phyloP scores from a whole-genome alignment of 176 grass and related monocot species.

The Dendrocalamus sinicus region DNA sequence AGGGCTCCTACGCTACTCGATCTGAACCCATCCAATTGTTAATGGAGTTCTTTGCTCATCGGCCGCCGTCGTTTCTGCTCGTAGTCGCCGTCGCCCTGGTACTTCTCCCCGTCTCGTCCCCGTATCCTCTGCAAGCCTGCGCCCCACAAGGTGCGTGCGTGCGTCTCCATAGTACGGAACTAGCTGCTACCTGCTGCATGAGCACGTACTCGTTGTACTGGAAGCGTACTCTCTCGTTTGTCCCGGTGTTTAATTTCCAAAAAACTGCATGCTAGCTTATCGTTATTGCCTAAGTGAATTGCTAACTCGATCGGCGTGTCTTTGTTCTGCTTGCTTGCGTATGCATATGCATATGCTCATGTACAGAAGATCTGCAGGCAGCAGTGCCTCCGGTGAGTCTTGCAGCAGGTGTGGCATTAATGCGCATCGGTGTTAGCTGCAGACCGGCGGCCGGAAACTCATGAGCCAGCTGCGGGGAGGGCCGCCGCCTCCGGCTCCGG shows the following conservation, averaged over 20 bases:
- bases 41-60: slow-evolving; percentile 15
- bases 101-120: background rate
- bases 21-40: background rate
- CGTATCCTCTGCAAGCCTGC: too few relatives aligned
- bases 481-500: slow-evolving; percentile 16
- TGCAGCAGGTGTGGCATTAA: background rate
- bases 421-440: background rate
- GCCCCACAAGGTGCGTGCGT: too few relatives aligned
- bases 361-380: too few relatives aligned
- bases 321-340: too few relatives aligned
- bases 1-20: too few relatives aligned
- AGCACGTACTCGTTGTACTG: too few relatives aligned
- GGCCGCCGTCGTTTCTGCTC: background rate
- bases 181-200: too few relatives aligned
- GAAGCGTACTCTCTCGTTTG: too few relatives aligned
- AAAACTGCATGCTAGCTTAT: background rate
- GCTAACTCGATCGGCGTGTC: background rate
- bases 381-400: background rate
- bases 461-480: background rate
- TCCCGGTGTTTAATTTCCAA: too few relatives aligned
- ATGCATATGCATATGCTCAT: too few relatives aligned
- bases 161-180: too few relatives aligned
- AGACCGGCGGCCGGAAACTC: background rate
- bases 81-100: background rate
- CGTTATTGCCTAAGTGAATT: too few relatives aligned